Evolutionary conservation across 2,329 filamentous ascomycete genomes (phyloP), one percentile per base, ranked within the genome.

Genomic region (Venturia aucupariae): DNA sequence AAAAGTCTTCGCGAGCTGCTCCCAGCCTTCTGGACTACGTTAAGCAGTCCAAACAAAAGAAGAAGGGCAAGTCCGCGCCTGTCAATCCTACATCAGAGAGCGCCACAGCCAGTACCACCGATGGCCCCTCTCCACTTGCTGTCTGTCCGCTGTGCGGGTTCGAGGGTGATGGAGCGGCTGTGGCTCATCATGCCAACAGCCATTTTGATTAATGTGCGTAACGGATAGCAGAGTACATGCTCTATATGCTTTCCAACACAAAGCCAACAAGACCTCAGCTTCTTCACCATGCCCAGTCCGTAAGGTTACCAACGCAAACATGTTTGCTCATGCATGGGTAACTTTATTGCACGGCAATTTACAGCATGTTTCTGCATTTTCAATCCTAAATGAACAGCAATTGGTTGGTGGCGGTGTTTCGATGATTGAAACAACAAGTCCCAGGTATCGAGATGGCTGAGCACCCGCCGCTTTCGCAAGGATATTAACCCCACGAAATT

Each of bases 141-240:
- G 30, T 57, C 7, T 65, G 64, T 38, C 64, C 64, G 4, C 51
- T 65, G 3, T 65, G 64, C 19, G 22, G 24, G 19, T n/a, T 65
- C 32, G 64, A 65, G 57, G 27, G 41, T 17, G 35, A 44, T 38
- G 35, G 66, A 41, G 30, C 13, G 11, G 64, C 64, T 41, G 64
- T 65, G 8, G 64, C 64, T 35, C 39, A 32, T 42, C 64, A 65
- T 51, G 61, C 61, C 11, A 51, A 39, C 22, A 59, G 42, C 13
- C 64, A 65, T 51, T 65, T 65, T 63, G 60, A 65, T 60, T 41
- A n/a, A 60, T 10, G 7, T 19, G 13, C 15, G 35, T 38, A 35
- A 22, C 10, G 22, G 22, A 32, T 27, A 60, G 51, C 51, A 57
- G 51, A 27, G 2, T 32, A 15, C 10, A 3, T 17, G 35, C 8